Evolutionary conservation across 306 rosid genomes (phyloP).

Genomic region (Urtica urens): DNA sequence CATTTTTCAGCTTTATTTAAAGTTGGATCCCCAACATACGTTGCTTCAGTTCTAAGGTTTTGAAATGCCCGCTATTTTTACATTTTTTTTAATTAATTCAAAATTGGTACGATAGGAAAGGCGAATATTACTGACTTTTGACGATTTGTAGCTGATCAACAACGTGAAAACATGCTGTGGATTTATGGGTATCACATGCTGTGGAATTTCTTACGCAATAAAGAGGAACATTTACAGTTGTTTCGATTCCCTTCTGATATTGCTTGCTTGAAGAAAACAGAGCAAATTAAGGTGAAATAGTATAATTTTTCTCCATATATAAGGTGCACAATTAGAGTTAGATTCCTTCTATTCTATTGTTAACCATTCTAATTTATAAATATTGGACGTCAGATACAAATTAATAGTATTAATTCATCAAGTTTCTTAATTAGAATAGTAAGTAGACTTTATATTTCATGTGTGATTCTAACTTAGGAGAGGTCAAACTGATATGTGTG

Average conservation of each 20-base stretch:
- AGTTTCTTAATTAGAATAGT: no score
- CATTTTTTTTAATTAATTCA: slow-evolving; percentile 1
- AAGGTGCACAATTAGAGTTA: no score
- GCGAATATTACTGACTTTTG: background rate
- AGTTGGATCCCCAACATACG: slow-evolving; percentile 15
- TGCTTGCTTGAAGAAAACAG: slow-evolving; percentile 7
- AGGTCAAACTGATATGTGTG: no score
- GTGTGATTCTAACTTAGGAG: no score
- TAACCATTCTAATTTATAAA: no score
- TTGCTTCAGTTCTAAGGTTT: slow-evolving; percentile 27
- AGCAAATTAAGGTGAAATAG: no score
- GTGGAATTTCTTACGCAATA: background rate
- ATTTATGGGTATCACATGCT: background rate
- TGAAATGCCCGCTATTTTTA: background rate
- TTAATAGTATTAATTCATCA: no score
- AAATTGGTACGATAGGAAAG: background rate
- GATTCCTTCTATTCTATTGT: no score
- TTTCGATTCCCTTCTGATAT: background rate
- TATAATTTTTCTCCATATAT: no score
- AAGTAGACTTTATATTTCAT: no score
- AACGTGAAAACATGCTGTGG: background rate
- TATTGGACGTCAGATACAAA: no score
- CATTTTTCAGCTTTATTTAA: slow-evolving; percentile 17
- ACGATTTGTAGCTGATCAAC: background rate
- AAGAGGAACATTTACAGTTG: background rate